A percentile compares a stretch with the other conserved stretches of the same genome.
phyloP scores from a whole-genome alignment of 2,329 filamentous ascomycete genomes.

The Talaromyces marneffei region DNA sequence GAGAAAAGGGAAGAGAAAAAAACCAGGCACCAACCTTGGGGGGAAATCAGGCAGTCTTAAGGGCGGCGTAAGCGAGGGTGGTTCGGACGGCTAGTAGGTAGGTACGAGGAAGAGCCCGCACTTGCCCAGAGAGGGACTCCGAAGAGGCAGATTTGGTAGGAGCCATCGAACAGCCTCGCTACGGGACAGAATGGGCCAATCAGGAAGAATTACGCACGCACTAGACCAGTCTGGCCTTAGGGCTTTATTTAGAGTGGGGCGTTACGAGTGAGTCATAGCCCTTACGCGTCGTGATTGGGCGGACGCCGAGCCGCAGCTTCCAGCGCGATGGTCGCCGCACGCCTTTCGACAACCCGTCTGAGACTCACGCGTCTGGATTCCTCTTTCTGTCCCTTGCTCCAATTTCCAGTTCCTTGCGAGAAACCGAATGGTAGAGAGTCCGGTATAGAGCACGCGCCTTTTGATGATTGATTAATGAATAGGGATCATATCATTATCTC shows the following conservation, averaged over 20 bases:
- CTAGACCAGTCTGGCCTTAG: slow-evolving; percentile 6
- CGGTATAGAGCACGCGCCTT: no score
- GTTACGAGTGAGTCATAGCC: slow-evolving; percentile 10
- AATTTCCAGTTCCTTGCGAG: background rate
- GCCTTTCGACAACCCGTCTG: slow-evolving; percentile 7
- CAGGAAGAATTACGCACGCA: no score
- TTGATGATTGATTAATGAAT: background rate
- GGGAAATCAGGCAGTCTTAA: slow-evolving; percentile 37
- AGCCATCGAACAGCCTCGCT: background rate
- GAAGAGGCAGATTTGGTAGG: slow-evolving; percentile 5
- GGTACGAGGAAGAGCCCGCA: background rate
- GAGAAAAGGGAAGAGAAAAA: slow-evolving; percentile 17
- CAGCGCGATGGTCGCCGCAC: background rate
- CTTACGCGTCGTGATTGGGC: slow-evolving; percentile 7
- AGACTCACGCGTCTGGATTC: background rate
- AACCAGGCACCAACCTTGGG: slow-evolving; percentile 32
- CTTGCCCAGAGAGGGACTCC: slow-evolving; percentile 5
- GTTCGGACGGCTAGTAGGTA: no score
- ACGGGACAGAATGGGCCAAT: background rate
- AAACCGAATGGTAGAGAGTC: no score
- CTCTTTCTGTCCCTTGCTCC: background rate
- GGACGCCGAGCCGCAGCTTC: background rate
- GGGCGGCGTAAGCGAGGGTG: slow-evolving; percentile 10
- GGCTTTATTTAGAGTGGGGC: background rate
- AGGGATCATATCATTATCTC: background rate